Evolutionary conservation across 1,284 basidiomycete species (phyloP).

Genomic region (Trichosporon inkin): DNA sequence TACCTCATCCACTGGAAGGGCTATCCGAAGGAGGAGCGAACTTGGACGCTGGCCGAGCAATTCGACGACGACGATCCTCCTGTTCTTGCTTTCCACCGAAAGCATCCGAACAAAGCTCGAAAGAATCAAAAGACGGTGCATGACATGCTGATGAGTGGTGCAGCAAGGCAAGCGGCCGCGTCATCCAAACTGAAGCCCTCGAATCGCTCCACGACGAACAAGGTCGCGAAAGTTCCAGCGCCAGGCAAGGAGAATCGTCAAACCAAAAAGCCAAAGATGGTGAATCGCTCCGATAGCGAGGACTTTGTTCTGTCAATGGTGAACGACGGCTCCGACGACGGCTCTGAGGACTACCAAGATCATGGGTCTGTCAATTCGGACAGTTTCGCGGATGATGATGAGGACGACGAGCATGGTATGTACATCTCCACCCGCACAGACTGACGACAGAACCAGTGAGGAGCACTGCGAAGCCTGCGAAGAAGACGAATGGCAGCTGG

Average conservation of each 20-base stretch:
- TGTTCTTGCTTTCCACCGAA: conserved; percentile 34
- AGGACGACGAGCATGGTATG: conserved; percentile 28
- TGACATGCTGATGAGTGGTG: conserved; percentile 3
- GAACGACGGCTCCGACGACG: conserved; percentile 21
- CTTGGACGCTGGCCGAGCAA: conserved; percentile 38
- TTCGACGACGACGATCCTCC: conserved; percentile 48
- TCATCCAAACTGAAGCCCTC: background rate
- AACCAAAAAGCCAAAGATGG: background rate
- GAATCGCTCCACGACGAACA: background rate
- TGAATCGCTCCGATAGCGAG: background rate
- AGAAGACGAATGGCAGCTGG: conserved; percentile 34
- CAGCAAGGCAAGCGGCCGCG: too few species aligned
- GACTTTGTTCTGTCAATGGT: background rate
- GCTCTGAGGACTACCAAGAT: conserved; percentile 33
- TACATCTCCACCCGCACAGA: conserved; percentile 9
- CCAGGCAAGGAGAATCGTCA: conserved; percentile 10
- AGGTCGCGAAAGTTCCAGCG: background rate
- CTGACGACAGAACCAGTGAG: background rate
- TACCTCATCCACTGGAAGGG: conserved; percentile 43
- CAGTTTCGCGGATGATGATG: conserved; percentile 9
- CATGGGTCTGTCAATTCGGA: conserved; percentile 15
- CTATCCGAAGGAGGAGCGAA: conserved; percentile 31
- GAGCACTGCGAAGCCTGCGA: conserved; percentile 1
- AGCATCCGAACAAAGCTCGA: conserved; percentile 31
- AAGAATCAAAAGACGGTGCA: conserved; percentile 8